Conservation (phyloP, 306 rosid genomes). For the Cucurbita maxima region DNA sequence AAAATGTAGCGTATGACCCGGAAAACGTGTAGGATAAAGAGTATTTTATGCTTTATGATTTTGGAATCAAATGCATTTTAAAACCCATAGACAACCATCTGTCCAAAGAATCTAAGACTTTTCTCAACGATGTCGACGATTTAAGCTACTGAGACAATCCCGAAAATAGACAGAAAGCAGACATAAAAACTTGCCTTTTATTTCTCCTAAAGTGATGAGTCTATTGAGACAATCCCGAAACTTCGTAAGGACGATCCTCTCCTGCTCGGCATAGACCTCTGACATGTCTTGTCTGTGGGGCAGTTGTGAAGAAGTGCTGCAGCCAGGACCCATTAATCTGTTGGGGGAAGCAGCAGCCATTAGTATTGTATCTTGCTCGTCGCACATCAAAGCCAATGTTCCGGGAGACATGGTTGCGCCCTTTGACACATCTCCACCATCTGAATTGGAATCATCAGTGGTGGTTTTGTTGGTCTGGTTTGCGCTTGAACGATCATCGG, state of each 20-base stretch:
- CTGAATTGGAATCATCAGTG: slow-evolving; percentile 57
- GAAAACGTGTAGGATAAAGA: not conserved
- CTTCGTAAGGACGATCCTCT: slow-evolving; percentile 57
- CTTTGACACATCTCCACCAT: slow-evolving; percentile 49
- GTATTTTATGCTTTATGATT: not conserved
- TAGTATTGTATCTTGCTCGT: slow-evolving; percentile 87
- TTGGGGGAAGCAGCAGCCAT: slow-evolving; percentile 60
- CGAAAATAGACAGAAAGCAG: not conserved
- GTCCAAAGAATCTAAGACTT: not conserved
- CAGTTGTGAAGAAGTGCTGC: slow-evolving; percentile 49
- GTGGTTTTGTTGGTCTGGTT: slow-evolving; percentile 53
- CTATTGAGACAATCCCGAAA: slow-evolving; percentile 80
- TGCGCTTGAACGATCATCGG: slow-evolving; percentile 68
- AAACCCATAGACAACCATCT: not conserved
- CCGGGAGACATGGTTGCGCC: slow-evolving; percentile 94
- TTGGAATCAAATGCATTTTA: not conserved
- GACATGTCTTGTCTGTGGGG: slow-evolving; percentile 66
- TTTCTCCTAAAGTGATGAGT: slow-evolving; percentile 91
- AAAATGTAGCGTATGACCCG: not conserved
- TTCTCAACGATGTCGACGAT: not conserved
- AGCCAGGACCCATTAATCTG: slow-evolving; percentile 35
- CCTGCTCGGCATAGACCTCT: slow-evolving; percentile 74
- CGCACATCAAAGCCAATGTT: slow-evolving; percentile 96
- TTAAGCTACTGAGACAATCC: not conserved
- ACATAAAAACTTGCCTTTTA: slow-evolving; percentile 56